Evolutionary conservation across 371 early-diverging fungal genomes (phyloP), one percentile per base, ranked within the genome.

Genomic region (Entomophthora muscae): DNA sequence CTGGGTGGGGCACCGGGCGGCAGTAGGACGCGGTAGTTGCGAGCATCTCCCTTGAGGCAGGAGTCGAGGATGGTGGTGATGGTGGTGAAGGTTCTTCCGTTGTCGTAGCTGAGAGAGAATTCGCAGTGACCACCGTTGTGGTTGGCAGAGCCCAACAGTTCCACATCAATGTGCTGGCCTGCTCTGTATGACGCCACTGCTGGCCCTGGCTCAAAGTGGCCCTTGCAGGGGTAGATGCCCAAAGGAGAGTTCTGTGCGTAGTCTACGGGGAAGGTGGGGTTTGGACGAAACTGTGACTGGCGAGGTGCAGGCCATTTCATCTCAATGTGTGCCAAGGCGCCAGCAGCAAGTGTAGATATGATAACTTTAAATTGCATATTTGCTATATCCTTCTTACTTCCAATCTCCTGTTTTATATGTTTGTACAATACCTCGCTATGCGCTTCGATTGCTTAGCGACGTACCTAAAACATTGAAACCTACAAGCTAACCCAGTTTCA

Each of bases 1-100:
- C 70, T 53, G 10, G 79, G 79, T 33, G 74, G 61, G 51, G 74
- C 64, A 26, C 55, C 31, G 1, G 60, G 31, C 1, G 82, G 81
- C 32, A 81, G 63, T 3, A 64, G 52, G 22, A 81, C 69, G 30
- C 63, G 13, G 67, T 70, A 73, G 28, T 51, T 57, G 3, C 65
- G 63, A 27, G 17, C 53, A 13, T 58, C 58, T 1, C 22, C 26
- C 10, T 23, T n/a, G 24, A 64, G 53, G 30, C 65, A 64, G 1
- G 26, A 26, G 1, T 31, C 28, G 13, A 58, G 21, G 30, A 64
- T 53, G 5, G 53, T 59, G 21, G 57, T 58, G 13, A 64, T 12
- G 1, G 53, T 60, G 1, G 53, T 60, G 29, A 57, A 64, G 30
- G 22, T 52, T 27, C 53, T 32, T 42, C 79, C 84, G 31, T 64